Base-by-base conservation (phyloP, 2,329 filamentous ascomycete genomes). In the Aspergillus amoenus region DNA sequence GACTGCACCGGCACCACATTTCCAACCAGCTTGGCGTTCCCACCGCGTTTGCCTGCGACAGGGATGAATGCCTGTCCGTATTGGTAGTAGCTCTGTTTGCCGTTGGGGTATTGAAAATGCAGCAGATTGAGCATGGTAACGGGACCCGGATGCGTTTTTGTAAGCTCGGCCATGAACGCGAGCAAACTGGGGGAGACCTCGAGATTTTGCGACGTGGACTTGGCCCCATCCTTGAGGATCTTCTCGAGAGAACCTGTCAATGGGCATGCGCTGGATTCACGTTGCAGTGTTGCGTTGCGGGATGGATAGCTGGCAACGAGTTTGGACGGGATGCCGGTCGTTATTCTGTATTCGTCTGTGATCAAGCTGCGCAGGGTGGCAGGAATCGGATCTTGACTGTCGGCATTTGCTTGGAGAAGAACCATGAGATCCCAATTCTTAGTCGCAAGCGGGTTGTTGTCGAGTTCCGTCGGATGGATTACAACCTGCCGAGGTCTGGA, bases 101-200 rank as follows among this genome's bases (percentile, higher is more conserved):
- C 78, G 11, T 76, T 78, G 70, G 73, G 43, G 77, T 76, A 72
- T 17, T 67, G 62, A 30, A 88, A 88, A 40, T 84, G 76, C 4
- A 88, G 77, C 3, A 88, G 73, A 59, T 88, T 88, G 40, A 88
- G 76, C 85, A 88, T 88, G 1, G 81, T 83, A 2, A 87, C 81
- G 0, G 85, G 72, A 2, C 66, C 80, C 7, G 67, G 51, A 68
- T 72, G 68, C 65, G 66, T 61, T 57, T 34, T 60, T 47, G 18
- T 62, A 21, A 76, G 61, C 13, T 59, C 34, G 12, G 64, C 57
- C 67, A 85, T 82, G 79, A 84, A 88, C 1, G 64, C 40, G 12
- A 76, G 65, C 0, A 88, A 68, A 3, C 82, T 79, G 0, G 77
- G 67, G 15, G 79, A 81, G 8, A 87, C 68, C 64, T 87, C 84